phyloP scores from a whole-genome alignment of 768 basidiomycete genomes.

The Mycena leptocephala region DNA sequence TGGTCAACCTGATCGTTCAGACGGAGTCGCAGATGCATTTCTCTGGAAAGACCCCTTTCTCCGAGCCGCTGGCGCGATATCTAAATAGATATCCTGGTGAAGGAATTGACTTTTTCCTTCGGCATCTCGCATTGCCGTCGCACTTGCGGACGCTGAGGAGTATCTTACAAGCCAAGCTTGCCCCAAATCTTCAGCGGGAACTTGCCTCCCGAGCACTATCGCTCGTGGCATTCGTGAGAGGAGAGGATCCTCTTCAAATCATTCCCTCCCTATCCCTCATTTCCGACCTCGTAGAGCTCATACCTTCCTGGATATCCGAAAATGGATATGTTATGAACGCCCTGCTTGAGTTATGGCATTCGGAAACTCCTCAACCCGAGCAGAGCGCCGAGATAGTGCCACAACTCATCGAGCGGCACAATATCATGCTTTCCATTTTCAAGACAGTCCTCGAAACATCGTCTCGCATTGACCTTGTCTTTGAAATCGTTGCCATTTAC shows the following conservation, averaged over 20 bases:
- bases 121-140: constrained; percentile 82
- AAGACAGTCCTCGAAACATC: constrained; percentile 77
- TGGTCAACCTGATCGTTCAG: constrained; percentile 92
- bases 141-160: constrained; percentile 89
- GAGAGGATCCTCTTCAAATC: constrained; percentile 65
- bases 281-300: constrained; percentile 79
- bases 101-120: constrained; percentile 88
- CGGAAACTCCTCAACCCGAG: constrained; percentile 63
- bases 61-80: constrained; percentile 92
- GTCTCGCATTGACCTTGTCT: constrained; percentile 90
- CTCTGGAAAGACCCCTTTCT: constrained; percentile 92
- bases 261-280: constrained; percentile 85
- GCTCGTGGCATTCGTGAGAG: constrained; percentile 69
- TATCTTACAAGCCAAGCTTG: constrained; percentile 85
- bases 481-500: constrained; percentile 89
- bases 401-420: constrained; percentile 73
- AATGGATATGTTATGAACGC: constrained; percentile 79
- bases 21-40: constrained; percentile 95
- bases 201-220: constrained; percentile 71
- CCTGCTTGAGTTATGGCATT: constrained; percentile 82
- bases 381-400: constrained; percentile 59
- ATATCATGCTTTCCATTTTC: constrained; percentile 84
- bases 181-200: constrained; percentile 82
- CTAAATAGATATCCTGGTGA: constrained; percentile 92
- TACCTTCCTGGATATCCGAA: constrained; percentile 81